A percentile compares a stretch with the other conserved stretches of the same genome.
These are phyloP conservation scores for Suhomyces tanzawaensis DNA, from an alignment of 805 yeast genomes.

Conservation along the genomic window DNA sequence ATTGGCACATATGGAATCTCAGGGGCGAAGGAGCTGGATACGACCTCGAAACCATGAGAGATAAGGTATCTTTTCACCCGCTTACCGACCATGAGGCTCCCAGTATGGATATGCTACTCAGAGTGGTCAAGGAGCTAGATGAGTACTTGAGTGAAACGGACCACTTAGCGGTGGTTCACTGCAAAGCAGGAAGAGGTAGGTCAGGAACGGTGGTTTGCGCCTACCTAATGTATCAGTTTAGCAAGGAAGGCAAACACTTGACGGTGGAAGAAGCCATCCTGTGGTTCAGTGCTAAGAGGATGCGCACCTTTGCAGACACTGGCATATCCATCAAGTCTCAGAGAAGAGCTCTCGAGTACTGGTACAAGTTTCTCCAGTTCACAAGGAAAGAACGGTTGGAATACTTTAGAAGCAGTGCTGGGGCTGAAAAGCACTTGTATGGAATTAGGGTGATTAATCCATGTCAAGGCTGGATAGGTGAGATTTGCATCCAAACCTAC, in stretches of 20 bases:
- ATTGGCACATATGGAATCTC: conserved; percentile 81
- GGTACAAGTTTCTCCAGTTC: conserved; percentile 19
- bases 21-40: conserved; percentile 52
- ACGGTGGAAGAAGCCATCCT: conserved; percentile 47
- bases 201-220: conserved; percentile 78
- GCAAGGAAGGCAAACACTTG: conserved; percentile 1
- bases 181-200: conserved; percentile 90
- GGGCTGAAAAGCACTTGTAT: not conserved
- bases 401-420: not conserved
- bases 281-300: conserved; percentile 55
- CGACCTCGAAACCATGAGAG: conserved; percentile 36
- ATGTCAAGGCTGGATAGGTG: not conserved
- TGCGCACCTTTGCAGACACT: conserved; percentile 51
- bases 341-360: conserved; percentile 61
- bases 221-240: conserved; percentile 51
- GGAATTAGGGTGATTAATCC: not conserved
- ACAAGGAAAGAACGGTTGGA: not conserved
- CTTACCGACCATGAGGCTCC: conserved; percentile 82
- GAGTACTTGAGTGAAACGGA: conserved; percentile 34
- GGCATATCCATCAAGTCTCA: conserved; percentile 79
- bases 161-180: conserved; percentile 71
- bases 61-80: conserved; percentile 45
- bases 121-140: conserved; percentile 45
- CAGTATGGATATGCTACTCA: conserved; percentile 50
- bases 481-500: not conserved